These are phyloP conservation scores for Dioscorea dumetorum DNA, from an alignment of 106 monocot genomes.

Conservation along the genomic window DNA sequence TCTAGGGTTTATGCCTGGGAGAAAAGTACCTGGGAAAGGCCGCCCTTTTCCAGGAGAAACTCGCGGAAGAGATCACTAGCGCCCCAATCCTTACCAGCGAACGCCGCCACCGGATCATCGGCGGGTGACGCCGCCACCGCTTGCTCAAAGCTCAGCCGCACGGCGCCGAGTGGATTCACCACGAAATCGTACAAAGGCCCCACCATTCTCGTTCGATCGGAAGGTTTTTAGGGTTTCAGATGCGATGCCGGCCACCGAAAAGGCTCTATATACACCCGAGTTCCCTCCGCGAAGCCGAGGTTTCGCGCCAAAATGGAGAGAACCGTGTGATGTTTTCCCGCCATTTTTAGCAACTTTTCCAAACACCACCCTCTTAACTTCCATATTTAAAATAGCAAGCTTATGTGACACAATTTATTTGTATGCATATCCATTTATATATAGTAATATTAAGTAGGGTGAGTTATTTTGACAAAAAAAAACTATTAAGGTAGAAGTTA, in stretches of 20 bases:
- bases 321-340: not conserved
- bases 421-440: too few relatives aligned
- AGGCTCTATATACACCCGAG: not conserved
- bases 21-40: conserved; percentile 47
- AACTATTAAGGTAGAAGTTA: too few relatives aligned
- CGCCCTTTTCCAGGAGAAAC: conserved; percentile 65
- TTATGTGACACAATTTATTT: too few relatives aligned
- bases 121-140: conserved; percentile 32
- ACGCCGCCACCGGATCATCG: conserved; percentile 44
- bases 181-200: conserved; percentile 67
- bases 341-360: not conserved
- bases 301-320: not conserved
- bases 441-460: too few relatives aligned
- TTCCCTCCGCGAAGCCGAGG: not conserved
- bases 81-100: conserved; percentile 91
- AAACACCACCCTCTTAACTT: too few relatives aligned
- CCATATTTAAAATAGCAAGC: too few relatives aligned
- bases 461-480: too few relatives aligned
- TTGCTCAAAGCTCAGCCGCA: conserved; percentile 75
- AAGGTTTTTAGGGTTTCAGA: too few relatives aligned
- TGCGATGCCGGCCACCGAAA: not conserved
- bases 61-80: conserved; percentile 61
- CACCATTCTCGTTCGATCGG: conserved; percentile 40
- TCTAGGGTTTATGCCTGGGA: too few relatives aligned
- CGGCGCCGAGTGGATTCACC: conserved; percentile 75